Conservation (phyloP, 2,329 filamentous ascomycete genomes). For the Aspergillus pseudoterreus region DNA sequence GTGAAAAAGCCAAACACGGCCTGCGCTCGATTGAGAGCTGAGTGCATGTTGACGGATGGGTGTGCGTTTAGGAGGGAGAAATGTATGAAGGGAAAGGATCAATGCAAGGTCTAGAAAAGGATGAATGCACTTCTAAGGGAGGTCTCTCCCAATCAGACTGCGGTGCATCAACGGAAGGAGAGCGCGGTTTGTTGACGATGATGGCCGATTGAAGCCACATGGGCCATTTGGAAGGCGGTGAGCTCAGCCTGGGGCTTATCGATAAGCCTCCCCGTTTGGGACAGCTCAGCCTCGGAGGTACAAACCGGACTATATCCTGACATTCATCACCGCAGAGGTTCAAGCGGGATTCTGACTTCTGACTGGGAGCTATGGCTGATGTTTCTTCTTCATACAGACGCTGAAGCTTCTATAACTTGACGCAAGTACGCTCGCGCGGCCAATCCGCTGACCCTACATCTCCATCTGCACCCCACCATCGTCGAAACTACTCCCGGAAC, state of each 20-base stretch:
- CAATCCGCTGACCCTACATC: too few species aligned
- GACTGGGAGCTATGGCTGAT: background rate
- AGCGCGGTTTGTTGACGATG: background rate
- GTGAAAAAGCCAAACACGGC: conserved; percentile 98
- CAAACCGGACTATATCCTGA: too few species aligned
- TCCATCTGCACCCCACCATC: background rate
- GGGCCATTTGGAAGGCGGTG: conserved; percentile 23
- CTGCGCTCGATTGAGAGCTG: conserved; percentile 76
- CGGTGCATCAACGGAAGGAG: background rate
- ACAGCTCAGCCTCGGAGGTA: background rate
- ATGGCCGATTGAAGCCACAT: conserved; percentile 23
- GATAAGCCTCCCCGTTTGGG: conserved; percentile 8
- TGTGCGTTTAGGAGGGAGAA: conserved; percentile 10
- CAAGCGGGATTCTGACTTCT: too few species aligned
- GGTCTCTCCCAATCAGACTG: background rate
- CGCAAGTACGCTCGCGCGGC: too few species aligned
- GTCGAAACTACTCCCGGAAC: background rate
- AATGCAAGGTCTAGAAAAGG: background rate
- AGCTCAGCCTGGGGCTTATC: conserved; percentile 14
- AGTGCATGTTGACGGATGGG: conserved; percentile 67
- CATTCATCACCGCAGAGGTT: too few species aligned
- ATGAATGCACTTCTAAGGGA: background rate
- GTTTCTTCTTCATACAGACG: too few species aligned
- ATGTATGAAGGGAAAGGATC: conserved; percentile 14
- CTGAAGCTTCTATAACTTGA: too few species aligned